Percentiles rank a stretch among this genome's conserved stretches.
Evolutionary conservation across 1,284 basidiomycete species (phyloP).

Genomic region (Ceratobasidium papillatum): DNA sequence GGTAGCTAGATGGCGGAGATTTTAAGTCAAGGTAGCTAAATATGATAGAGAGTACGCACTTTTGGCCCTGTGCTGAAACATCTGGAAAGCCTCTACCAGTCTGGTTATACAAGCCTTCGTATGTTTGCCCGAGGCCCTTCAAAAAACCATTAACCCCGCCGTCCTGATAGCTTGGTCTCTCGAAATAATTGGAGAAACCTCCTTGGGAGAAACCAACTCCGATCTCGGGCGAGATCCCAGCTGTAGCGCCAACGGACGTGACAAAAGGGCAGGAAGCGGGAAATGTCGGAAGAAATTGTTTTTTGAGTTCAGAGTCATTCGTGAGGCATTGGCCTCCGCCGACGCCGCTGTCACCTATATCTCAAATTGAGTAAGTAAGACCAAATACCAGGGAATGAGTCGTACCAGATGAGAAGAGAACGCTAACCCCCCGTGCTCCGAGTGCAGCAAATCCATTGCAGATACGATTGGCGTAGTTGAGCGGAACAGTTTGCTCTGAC

Average conservation of each 20-base stretch:
- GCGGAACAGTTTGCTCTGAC: slow-evolving; percentile 41
- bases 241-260: slow-evolving; percentile 57
- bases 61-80: slow-evolving; percentile 63
- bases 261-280: slow-evolving; percentile 62
- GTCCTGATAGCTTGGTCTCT: slow-evolving; percentile 64
- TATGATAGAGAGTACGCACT: background rate
- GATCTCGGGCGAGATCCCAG: slow-evolving; percentile 56
- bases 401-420: slow-evolving; percentile 43
- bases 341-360: slow-evolving; percentile 58
- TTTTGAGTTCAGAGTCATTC: slow-evolving; percentile 53
- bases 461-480: slow-evolving; percentile 43
- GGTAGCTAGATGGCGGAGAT: slow-evolving; percentile 44
- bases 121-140: slow-evolving; percentile 54
- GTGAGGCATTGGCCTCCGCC: slow-evolving; percentile 66
- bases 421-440: slow-evolving; percentile 43
- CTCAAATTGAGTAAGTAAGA: background rate
- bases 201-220: slow-evolving; percentile 71
- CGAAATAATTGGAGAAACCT: slow-evolving; percentile 72
- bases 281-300: background rate
- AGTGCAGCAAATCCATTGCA: slow-evolving; percentile 44
- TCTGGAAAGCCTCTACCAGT: slow-evolving; percentile 61
- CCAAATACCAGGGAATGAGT: background rate
- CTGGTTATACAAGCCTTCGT: slow-evolving; percentile 43
- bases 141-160: slow-evolving; percentile 47
- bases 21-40: background rate